A percentile compares a stretch with the other conserved stretches of the same genome.
Evolutionary conservation across 2,329 filamentous ascomycete genomes (phyloP).

Genomic region (Fusarium solani-melongenae): DNA sequence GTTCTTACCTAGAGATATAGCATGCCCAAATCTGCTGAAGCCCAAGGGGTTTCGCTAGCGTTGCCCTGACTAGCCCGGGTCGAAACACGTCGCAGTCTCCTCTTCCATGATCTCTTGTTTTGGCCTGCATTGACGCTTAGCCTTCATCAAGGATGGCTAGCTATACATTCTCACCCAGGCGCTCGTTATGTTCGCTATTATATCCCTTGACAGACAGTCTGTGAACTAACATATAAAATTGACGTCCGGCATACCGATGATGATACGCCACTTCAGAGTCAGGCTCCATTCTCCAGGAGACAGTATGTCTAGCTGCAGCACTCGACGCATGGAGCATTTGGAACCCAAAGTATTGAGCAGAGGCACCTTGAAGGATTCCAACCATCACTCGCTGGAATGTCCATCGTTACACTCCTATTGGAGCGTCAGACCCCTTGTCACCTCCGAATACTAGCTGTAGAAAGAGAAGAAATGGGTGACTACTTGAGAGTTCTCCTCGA

Average conservation of each 20-base stretch:
- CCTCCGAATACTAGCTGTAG: background rate
- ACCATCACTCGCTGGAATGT: background rate
- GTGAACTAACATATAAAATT: background rate
- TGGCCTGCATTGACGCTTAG: background rate
- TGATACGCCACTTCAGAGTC: background rate
- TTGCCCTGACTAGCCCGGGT: background rate
- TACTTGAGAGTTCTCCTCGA: too few species aligned
- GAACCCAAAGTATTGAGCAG: background rate
- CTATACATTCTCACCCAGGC: background rate
- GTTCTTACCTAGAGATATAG: background rate
- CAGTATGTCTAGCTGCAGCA: background rate
- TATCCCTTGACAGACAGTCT: background rate
- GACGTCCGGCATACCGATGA: background rate
- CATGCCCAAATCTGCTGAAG: background rate
- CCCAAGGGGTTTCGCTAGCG: background rate
- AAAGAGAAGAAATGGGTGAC: background rate
- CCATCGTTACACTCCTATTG: too few species aligned
- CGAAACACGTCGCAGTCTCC: background rate
- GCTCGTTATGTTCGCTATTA: background rate
- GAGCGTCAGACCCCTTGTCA: background rate
- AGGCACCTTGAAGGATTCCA: background rate
- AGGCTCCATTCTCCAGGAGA: background rate
- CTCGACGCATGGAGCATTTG: background rate
- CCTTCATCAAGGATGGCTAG: background rate
- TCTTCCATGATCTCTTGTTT: background rate